Conservation (phyloP, 352 stramenopile species). For the Pythium apleroticum region DNA sequence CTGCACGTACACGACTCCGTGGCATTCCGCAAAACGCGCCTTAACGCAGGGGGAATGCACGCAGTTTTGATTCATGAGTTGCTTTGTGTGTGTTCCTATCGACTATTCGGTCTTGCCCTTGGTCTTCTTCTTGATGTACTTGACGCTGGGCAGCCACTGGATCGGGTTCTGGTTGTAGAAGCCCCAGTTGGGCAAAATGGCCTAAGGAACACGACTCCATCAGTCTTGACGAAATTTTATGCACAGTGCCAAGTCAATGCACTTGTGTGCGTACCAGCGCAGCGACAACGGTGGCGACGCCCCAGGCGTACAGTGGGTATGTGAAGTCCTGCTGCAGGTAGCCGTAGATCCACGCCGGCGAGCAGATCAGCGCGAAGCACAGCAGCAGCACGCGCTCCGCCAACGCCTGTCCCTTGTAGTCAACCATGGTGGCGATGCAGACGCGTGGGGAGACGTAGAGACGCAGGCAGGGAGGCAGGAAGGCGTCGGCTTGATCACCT, state of each 20-base stretch:
- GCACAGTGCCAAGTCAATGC: no score
- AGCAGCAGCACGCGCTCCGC: constrained; percentile 62
- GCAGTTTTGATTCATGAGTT: constrained; percentile 23
- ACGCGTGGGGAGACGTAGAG: not conserved
- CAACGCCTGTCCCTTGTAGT: constrained; percentile 83
- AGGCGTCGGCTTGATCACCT: constrained; percentile 3
- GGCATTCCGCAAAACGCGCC: constrained; percentile 1
- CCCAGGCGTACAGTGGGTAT: constrained; percentile 76
- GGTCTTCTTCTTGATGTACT: constrained; percentile 73
- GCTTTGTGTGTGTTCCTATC: constrained; percentile 4
- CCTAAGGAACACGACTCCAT: no score
- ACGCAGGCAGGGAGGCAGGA: not conserved
- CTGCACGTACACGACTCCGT: not conserved
- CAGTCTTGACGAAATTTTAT: no score
- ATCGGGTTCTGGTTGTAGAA: constrained; percentile 86
- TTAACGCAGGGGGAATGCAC: constrained; percentile 8
- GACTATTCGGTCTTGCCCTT: constrained; percentile 34
- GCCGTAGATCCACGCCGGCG: constrained; percentile 82
- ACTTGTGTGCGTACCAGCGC: constrained; percentile 60
- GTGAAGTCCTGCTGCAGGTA: constrained; percentile 83
- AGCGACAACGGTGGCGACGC: constrained; percentile 50
- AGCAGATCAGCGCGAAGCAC: constrained; percentile 76
- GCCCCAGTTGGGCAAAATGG: constrained; percentile 79
- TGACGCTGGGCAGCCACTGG: constrained; percentile 75
- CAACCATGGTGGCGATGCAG: constrained; percentile 53